Evolutionary conservation across 148 eudicot genomes (phyloP).

Genomic region (Vaccinium vitisidaea): DNA sequence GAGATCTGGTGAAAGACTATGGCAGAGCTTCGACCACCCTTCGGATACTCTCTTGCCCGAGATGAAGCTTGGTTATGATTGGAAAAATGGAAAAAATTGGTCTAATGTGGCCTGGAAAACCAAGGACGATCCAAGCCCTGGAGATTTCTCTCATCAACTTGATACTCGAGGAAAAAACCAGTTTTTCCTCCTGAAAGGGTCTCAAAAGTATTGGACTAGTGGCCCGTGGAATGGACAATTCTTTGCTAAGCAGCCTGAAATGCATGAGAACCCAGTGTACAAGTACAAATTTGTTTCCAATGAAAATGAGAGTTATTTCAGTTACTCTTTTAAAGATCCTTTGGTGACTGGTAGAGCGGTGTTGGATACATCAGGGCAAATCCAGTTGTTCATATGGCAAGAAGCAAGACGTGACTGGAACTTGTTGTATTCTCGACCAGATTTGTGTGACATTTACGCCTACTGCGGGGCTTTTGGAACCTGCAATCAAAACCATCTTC

Average conservation of each 20-base stretch:
- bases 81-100: not conserved
- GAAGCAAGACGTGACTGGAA: constrained; percentile 14
- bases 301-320: constrained; percentile 26
- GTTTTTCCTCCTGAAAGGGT: not conserved
- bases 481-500: constrained; percentile 16
- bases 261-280: constrained; percentile 10
- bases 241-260: constrained; percentile 19
- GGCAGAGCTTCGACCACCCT: not conserved
- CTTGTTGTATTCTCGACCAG: constrained; percentile 20
- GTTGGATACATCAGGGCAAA: constrained; percentile 26
- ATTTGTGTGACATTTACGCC: constrained; percentile 23
- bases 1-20: not conserved
- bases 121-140: constrained; percentile 19
- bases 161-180: not conserved
- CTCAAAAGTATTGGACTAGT: not conserved
- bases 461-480: constrained; percentile 25
- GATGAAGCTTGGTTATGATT: not conserved
- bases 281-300: constrained; percentile 24
- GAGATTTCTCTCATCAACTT: constrained; percentile 8
- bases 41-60: not conserved
- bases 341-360: constrained; percentile 11
- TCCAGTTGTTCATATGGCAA: not conserved
- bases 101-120: not conserved
- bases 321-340: constrained; percentile 5
- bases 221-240: constrained; percentile 11